These are phyloP conservation scores for Moniliophthora roreri DNA, from an alignment of 1,284 basidiomycete species.

Conservation along the genomic window DNA sequence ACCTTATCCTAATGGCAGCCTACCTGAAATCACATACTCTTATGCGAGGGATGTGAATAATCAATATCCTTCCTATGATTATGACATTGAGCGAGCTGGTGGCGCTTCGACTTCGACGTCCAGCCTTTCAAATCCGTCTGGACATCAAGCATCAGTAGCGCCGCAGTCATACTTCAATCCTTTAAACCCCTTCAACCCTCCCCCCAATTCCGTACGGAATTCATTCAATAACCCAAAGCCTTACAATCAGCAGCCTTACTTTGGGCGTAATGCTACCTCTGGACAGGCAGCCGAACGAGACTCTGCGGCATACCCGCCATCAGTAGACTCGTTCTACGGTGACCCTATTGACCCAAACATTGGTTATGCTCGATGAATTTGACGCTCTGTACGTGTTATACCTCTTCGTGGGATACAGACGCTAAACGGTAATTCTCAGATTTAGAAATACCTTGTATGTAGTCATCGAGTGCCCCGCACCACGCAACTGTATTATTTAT, in stretches of 20 bases:
- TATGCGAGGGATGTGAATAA: constrained; percentile 16
- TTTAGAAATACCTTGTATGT: too few relatives aligned
- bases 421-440: too few relatives aligned
- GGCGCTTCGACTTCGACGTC: background rate
- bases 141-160: background rate
- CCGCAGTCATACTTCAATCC: constrained; percentile 4
- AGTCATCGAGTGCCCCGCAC: too few relatives aligned
- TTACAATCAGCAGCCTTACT: too few relatives aligned
- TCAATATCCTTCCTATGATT: constrained; percentile 13
- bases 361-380: background rate
- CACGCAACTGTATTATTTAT: too few relatives aligned
- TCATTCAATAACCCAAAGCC: constrained; percentile 6
- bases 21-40: constrained; percentile 14
- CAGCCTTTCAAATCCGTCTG: background rate
- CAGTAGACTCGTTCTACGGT: constrained; percentile 34
- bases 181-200: background rate
- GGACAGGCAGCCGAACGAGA: constrained; percentile 13
- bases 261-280: background rate
- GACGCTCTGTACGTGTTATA: background rate
- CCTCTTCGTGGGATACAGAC: background rate
- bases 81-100: background rate
- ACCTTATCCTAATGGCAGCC: constrained; percentile 6
- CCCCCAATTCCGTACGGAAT: background rate
- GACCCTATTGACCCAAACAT: constrained; percentile 1
- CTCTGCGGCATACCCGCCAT: constrained; percentile 24